These are phyloP conservation scores for Picea engelmannii DNA, from an alignment of 83 land plant species.

Conservation along the genomic window DNA sequence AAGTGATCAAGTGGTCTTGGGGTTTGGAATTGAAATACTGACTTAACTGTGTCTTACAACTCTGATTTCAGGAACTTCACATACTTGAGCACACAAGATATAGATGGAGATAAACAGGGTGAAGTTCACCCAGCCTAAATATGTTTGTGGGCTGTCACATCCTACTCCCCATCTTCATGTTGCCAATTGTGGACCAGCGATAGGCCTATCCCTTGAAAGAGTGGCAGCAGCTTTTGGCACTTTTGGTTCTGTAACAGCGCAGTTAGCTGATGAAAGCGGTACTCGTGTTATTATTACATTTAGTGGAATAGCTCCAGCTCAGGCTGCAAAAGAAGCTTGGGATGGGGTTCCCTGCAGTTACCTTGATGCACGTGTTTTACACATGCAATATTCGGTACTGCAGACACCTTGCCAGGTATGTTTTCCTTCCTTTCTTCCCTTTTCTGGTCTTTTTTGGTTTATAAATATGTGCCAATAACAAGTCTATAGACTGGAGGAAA, in stretches of 20 bases:
- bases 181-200: constrained; percentile 93
- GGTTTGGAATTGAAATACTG: too few relatives aligned
- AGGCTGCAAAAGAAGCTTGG: constrained; percentile 58
- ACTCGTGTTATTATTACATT: constrained; percentile 80
- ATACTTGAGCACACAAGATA: too few relatives aligned
- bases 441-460: too few relatives aligned
- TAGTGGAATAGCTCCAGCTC: constrained; percentile 41
- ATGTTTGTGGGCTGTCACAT: neutral
- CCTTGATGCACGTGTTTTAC: constrained; percentile 61
- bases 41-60: too few relatives aligned
- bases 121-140: constrained; percentile 21
- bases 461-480: too few relatives aligned
- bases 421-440: too few relatives aligned
- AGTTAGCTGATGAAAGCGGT: constrained; percentile 78
- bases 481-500: too few relatives aligned
- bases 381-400: constrained; percentile 66
- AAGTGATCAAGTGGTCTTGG: too few relatives aligned
- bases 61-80: too few relatives aligned
- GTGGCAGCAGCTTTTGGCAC: constrained; percentile 51
- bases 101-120: constrained; percentile 1
- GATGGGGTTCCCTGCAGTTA: constrained; percentile 53
- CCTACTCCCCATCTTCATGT: constrained; percentile 75
- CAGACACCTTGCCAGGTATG: constrained; percentile 40
- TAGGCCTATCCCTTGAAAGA: constrained; percentile 55
- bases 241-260: constrained; percentile 68